Conservation (phyloP, 2,329 filamentous ascomycete genomes). For the Monilinia fructigena region DNA sequence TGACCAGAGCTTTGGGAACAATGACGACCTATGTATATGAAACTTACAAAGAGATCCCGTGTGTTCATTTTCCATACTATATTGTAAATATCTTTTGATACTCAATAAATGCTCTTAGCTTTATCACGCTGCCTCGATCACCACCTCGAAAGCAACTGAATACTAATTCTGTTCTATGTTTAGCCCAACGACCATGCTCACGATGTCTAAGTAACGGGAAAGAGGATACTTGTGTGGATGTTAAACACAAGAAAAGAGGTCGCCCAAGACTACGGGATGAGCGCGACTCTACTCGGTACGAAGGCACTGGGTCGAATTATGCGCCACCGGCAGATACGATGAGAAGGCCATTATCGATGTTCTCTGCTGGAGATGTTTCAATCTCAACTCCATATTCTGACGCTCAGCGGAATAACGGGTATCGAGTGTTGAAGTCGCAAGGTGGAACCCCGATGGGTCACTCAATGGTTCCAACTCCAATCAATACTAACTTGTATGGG, state of each 20-base stretch:
- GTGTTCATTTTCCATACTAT: not conserved
- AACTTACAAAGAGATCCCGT: constrained; percentile 1
- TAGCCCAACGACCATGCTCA: constrained; percentile 74
- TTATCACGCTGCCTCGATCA: not conserved
- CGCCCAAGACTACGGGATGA: constrained; percentile 75
- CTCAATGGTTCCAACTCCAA: constrained; percentile 46
- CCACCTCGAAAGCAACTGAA: not conserved
- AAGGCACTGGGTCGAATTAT: constrained; percentile 41
- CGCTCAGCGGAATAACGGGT: constrained; percentile 47
- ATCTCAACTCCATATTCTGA: constrained; percentile 47
- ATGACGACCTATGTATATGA: not conserved
- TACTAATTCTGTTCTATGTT: constrained; percentile 28
- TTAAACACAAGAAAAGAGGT: constrained; percentile 82
- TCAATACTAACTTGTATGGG: constrained; percentile 53
- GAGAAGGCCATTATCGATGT: constrained; percentile 52
- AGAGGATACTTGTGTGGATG: constrained; percentile 76
- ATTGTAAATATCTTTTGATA: not conserved
- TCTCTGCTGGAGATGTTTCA: constrained; percentile 46
- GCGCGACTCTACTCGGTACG: constrained; percentile 56
- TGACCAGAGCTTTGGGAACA: constrained; percentile 9
- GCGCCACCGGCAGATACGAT: constrained; percentile 35
- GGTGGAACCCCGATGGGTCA: constrained; percentile 44
- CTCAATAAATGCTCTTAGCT: not conserved
- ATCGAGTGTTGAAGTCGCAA: constrained; percentile 56
- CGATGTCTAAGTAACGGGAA: constrained; percentile 77